These are phyloP conservation scores for Cardamine chenopodiifolia DNA, from an alignment of 345 rosid genomes.

Conservation along the genomic window DNA sequence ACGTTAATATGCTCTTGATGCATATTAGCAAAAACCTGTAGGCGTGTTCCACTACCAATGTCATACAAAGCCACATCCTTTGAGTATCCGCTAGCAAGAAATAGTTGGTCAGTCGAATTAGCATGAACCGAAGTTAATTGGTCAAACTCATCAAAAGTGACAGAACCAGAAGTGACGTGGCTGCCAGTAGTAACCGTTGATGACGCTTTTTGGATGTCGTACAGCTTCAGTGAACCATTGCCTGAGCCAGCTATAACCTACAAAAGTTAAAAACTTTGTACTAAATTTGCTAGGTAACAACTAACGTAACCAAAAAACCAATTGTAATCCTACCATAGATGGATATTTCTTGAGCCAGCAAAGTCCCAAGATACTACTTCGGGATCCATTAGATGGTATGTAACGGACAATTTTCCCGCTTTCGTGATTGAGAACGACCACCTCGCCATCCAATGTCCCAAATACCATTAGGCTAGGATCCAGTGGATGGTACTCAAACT, in stretches of 20 bases:
- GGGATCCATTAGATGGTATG: constrained; percentile 72
- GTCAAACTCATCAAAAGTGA: constrained; percentile 85
- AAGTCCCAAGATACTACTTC: constrained; percentile 86
- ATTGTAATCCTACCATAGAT: constrained; percentile 57
- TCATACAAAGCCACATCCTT: constrained; percentile 86
- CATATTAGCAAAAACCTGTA: constrained; percentile 80
- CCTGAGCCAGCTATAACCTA: constrained; percentile 98
- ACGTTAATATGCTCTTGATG: constrained; percentile 92
- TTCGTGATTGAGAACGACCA: constrained; percentile 88
- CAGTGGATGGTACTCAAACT: constrained; percentile 93
- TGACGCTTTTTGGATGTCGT: constrained; percentile 61
- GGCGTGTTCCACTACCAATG: constrained; percentile 67
- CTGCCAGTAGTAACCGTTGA: constrained; percentile 40
- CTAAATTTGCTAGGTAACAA: constrained; percentile 3
- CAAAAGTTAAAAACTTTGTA: constrained; percentile 12
- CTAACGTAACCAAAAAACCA: not conserved
- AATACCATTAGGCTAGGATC: constrained; percentile 75
- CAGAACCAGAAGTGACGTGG: constrained; percentile 46
- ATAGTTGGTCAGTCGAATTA: constrained; percentile 79
- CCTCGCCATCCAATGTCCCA: constrained; percentile 95
- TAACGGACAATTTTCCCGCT: constrained; percentile 70
- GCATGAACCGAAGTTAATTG: constrained; percentile 92
- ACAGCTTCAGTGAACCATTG: constrained; percentile 81
- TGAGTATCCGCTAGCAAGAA: constrained; percentile 95
- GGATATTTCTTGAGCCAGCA: constrained; percentile 93